Base-by-base conservation (phyloP, 2,329 filamentous ascomycete species). In the Cladosporium sp. region DNA sequence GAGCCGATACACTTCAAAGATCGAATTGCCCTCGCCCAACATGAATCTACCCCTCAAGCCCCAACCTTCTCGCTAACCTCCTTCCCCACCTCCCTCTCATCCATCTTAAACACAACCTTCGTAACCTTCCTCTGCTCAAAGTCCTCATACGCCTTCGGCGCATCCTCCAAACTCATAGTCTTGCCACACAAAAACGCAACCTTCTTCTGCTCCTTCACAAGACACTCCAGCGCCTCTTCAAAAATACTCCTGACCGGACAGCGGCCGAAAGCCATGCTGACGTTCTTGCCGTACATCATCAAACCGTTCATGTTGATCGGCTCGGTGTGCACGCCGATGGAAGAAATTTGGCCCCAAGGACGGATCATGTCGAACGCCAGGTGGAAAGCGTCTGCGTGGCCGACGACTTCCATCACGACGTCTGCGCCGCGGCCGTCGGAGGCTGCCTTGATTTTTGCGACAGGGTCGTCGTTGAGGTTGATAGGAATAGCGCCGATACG, bases 381-480 rank as follows among this genome's bases (percentile, higher is more conserved):
- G 60, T 75, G 70, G 59, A 79, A 70, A 10, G 78, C 78, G 34
- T 77, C 74, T 37, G 74, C 74, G 52, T 79, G 68, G 5, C 78
- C 78, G 4, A 80, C 78, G 3, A 77, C 75, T 62, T 80, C 78
- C 47, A 96, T 85, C 2, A 94, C 85, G 17, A 90, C 85, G 74
- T 97, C 92, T 13, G 91, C 91, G 6, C 92, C 92, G 37, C 92
- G 80, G 7, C 91, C 91, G 15, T 88, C 80, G 0, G 90, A 94
- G 48, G 87, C 82, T 64, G 89, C 87, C 68, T 85, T 85, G 54
- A 96, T 85, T 54, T 87, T 82, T 64, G 81, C 79, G 70, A 95
- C 64, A 1, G 66, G 67, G 39, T 70, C 51, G 51, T 68, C 67
- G 53, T 66, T 62, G 20, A 93, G 93, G 71, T 96, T 92, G 74